Conservation (phyloP, 306 rosid genomes). For the Malus fusca region DNA sequence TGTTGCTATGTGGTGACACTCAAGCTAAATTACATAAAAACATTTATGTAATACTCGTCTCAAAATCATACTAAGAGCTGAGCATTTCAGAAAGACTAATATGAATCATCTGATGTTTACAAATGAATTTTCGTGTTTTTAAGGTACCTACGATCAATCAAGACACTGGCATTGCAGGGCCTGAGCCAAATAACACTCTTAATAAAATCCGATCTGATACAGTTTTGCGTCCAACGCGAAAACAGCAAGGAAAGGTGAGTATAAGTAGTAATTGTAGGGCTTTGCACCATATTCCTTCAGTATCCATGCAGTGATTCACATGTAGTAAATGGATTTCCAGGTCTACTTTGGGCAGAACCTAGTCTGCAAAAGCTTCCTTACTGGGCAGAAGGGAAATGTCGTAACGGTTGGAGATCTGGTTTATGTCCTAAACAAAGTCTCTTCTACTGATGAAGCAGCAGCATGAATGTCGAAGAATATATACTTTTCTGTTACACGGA, state of each 20-base stretch:
- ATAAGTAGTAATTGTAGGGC: not conserved
- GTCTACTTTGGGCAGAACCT: constrained; percentile 77
- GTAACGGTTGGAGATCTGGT: constrained; percentile 60
- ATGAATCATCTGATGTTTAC: not conserved
- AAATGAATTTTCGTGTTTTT: constrained; percentile 11
- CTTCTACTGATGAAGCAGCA: constrained; percentile 56
- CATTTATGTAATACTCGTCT: not conserved
- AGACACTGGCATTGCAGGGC: constrained; percentile 51
- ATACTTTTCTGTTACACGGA: not conserved
- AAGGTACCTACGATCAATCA: constrained; percentile 74
- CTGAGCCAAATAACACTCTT: constrained; percentile 57
- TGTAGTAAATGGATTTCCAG: constrained; percentile 33
- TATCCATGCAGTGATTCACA: constrained; percentile 7
- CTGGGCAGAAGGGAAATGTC: constrained; percentile 35
- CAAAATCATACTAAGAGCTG: not conserved
- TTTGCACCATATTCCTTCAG: not conserved
- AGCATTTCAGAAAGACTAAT: too few species aligned
- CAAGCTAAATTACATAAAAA: not conserved
- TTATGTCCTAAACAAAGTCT: constrained; percentile 37
- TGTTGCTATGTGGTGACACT: not conserved
- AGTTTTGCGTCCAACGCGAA: constrained; percentile 51
- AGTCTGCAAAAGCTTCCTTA: constrained; percentile 45
- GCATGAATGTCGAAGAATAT: constrained; percentile 35
- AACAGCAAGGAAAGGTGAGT: constrained; percentile 55
- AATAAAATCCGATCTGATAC: constrained; percentile 48